A percentile compares a stretch with the other conserved stretches of the same genome.
These are phyloP conservation scores for Leishmania major DNA, from an alignment of 208 protist genomes.

Conservation along the genomic window DNA sequence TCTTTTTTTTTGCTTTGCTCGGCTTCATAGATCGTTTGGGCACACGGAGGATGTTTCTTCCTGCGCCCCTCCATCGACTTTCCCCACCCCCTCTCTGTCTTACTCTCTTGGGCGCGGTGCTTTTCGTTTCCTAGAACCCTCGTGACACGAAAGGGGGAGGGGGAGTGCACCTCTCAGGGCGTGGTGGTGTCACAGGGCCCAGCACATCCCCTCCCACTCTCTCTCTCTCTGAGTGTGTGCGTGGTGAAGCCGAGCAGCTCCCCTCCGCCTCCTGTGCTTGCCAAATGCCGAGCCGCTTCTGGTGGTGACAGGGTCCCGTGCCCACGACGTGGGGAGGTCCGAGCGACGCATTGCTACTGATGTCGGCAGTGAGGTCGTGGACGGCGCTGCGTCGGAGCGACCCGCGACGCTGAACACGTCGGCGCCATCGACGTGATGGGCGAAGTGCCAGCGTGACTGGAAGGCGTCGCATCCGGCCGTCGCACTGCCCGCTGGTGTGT, in stretches of 20 bases:
- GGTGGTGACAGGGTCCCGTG: neutral
- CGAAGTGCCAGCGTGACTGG: neutral
- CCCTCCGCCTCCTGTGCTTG: no score
- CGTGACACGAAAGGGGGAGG: no score
- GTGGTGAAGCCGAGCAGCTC: neutral
- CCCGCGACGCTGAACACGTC: neutral
- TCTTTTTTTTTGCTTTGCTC: neutral
- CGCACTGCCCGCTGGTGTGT: neutral
- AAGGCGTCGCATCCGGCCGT: neutral
- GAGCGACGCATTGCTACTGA: neutral
- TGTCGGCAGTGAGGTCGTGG: neutral
- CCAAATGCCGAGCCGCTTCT: neutral
- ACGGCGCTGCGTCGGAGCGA: neutral
- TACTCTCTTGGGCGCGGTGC: neutral
- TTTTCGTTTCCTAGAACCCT: no score
- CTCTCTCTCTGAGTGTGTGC: neutral
- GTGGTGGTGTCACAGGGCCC: no score
- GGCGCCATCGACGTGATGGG: neutral
- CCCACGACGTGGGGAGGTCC: neutral
- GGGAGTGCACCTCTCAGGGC: no score
- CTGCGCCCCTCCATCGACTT: neutral
- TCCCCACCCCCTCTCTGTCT: neutral
- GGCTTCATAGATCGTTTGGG: neutral
- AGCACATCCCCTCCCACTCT: neutral
- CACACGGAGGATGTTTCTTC: neutral